phyloP scores from a whole-genome alignment of 2,329 filamentous ascomycete genomes.

The Chalara sp. region DNA sequence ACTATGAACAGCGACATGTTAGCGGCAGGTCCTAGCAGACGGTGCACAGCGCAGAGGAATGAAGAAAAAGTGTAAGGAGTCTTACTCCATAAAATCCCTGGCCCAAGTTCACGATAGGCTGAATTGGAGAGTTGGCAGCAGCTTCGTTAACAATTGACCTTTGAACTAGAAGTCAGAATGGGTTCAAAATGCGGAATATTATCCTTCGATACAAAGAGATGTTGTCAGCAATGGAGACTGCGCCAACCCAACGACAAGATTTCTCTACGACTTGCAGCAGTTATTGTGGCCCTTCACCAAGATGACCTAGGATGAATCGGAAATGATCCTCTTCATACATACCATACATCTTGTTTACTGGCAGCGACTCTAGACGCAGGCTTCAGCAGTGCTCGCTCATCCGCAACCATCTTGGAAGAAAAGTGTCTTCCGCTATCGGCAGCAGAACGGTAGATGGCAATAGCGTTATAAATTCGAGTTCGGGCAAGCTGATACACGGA shows the following conservation, averaged over 20 bases:
- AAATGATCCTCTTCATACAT: conserved; percentile 11
- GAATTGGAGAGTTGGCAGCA: conserved; percentile 53
- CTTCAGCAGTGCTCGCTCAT: conserved; percentile 32
- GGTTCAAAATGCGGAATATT: neutral
- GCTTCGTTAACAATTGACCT: conserved; percentile 63
- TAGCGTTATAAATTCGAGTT: neutral
- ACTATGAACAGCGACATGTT: conserved; percentile 29
- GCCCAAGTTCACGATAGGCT: conserved; percentile 60
- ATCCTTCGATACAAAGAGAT: neutral
- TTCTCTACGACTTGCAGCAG: too few species aligned
- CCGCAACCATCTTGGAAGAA: conserved; percentile 21
- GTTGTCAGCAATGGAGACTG: too few species aligned
- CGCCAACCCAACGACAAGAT: too few species aligned
- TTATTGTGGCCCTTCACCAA: too few species aligned
- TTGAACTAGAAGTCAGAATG: neutral
- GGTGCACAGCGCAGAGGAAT: too few species aligned
- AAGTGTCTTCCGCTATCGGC: conserved; percentile 4
- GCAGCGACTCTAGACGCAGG: conserved; percentile 47
- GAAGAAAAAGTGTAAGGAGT: too few species aligned
- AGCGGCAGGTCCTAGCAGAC: too few species aligned
- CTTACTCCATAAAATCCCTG: conserved; percentile 64
- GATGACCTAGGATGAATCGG: too few species aligned
- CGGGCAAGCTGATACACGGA: conserved; percentile 1
- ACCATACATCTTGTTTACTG: conserved; percentile 54
- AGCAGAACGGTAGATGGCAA: neutral